These are phyloP conservation scores for Cladophialophora yegresii DNA, from an alignment of 2,329 filamentous ascomycete species.

Conservation along the genomic window DNA sequence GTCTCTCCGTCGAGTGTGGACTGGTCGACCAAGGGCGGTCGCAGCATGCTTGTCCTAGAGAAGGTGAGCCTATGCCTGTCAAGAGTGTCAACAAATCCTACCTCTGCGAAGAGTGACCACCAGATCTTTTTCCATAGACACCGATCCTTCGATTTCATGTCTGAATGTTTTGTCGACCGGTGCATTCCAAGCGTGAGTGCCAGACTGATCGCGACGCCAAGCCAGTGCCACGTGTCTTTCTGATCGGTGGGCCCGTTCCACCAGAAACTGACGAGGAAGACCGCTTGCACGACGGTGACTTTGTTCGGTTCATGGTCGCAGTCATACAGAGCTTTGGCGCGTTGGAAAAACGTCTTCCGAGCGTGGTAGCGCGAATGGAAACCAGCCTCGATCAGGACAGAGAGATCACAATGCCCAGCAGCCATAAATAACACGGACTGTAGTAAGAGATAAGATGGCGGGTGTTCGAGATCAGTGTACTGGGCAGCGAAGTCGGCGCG, in stretches of 20 bases:
- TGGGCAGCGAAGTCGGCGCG: constrained; percentile 29
- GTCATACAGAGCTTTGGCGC: constrained; percentile 38
- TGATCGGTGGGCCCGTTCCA: constrained; percentile 33
- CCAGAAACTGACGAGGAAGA: constrained; percentile 36
- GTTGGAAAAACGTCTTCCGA: constrained; percentile 35
- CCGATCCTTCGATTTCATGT: constrained; percentile 29
- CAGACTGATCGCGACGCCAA: constrained; percentile 36
- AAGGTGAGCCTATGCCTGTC: background rate
- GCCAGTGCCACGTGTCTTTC: constrained; percentile 45
- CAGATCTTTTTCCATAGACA: constrained; percentile 36
- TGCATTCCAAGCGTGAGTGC: constrained; percentile 32
- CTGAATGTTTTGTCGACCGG: constrained; percentile 25
- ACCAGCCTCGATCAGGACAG: constrained; percentile 23
- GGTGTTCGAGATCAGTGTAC: constrained; percentile 26
- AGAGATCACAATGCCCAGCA: constrained; percentile 30
- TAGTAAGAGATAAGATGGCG: constrained; percentile 31
- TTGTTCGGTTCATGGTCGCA: constrained; percentile 36
- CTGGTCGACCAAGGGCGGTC: constrained; percentile 35
- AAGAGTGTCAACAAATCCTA: background rate
- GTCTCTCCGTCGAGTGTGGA: constrained; percentile 37
- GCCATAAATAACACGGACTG: constrained; percentile 34
- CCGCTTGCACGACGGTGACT: constrained; percentile 31
- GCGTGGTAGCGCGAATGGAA: constrained; percentile 33
- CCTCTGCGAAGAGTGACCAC: constrained; percentile 34
- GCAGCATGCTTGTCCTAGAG: constrained; percentile 25